Evolutionary conservation across 495 filamentous ascomycete species (phyloP).

Genomic region (Physcia stellaris): DNA sequence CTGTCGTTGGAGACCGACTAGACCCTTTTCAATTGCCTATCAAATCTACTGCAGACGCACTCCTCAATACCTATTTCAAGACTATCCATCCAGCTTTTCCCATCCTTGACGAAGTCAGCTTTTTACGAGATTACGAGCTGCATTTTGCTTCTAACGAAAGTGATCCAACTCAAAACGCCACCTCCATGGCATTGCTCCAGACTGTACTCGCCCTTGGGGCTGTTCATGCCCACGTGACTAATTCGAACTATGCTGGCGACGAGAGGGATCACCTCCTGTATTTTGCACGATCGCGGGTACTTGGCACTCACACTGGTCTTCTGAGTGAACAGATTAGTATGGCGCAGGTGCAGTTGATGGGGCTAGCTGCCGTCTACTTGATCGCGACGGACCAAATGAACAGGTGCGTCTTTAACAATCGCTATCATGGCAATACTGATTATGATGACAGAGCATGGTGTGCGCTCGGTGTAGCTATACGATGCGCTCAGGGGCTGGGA

Average conservation of each 20-base stretch:
- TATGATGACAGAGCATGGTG: constrained; percentile 42
- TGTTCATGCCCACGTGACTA: constrained; percentile 32
- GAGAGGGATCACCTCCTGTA: constrained; percentile 40
- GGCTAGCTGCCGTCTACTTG: constrained; percentile 46
- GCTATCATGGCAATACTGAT: too few relatives aligned
- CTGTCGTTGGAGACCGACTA: constrained; percentile 26
- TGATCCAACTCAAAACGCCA: constrained; percentile 28
- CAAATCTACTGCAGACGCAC: constrained; percentile 33
- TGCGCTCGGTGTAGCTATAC: constrained; percentile 40
- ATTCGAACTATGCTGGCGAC: constrained; percentile 29
- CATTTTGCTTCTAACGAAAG: constrained; percentile 31
- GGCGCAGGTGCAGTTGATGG: constrained; percentile 43
- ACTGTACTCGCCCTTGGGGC: constrained; percentile 49
- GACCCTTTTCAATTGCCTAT: constrained; percentile 37
- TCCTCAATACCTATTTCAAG: constrained; percentile 43
- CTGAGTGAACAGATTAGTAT: constrained; percentile 38
- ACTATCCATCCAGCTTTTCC: constrained; percentile 49
- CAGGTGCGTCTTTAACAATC: constrained; percentile 41
- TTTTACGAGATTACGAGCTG: constrained; percentile 35
- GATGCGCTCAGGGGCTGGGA: constrained; percentile 43
- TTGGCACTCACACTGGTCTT: constrained; percentile 36
- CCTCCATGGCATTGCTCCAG: constrained; percentile 37
- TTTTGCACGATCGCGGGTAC: constrained; percentile 37
- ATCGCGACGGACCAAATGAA: constrained; percentile 44
- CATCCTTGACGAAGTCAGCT: constrained; percentile 40